Evolutionary conservation across 164 flowering plant genomes (phyloP).

Genomic region (Amborella trichopoda): DNA sequence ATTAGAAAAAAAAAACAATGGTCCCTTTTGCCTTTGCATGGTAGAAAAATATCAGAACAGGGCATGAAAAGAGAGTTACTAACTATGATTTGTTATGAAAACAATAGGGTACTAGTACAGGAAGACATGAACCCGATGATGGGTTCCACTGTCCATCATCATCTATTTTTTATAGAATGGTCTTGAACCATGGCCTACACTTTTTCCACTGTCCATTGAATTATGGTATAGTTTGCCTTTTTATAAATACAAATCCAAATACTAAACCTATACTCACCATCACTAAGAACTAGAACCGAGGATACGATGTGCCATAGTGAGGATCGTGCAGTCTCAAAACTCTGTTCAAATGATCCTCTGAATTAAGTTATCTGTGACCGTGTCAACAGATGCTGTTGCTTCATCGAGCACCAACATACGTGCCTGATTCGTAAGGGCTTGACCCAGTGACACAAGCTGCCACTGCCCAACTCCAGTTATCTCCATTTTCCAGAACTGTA

Average conservation of each 20-base stretch:
- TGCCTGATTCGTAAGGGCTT: not conserved
- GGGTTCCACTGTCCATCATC: too few relatives aligned
- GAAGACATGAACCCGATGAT: not conserved
- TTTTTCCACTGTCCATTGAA: not conserved
- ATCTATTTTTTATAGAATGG: not conserved
- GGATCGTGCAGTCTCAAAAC: not conserved
- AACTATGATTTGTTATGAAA: not conserved
- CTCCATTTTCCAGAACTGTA: slow-evolving; percentile 1
- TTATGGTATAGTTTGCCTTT: not conserved
- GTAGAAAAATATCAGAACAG: not conserved
- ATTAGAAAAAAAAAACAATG: not conserved
- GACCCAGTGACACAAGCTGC: slow-evolving; percentile 1
- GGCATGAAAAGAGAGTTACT: not conserved
- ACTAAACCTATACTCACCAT: not conserved
- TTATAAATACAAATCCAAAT: not conserved
- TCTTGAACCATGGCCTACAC: not conserved
- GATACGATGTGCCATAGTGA: slow-evolving; percentile 1
- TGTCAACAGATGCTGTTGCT: slow-evolving; percentile 1
- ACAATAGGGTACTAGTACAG: not conserved
- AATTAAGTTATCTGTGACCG: slow-evolving; percentile 1
- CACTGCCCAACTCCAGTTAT: not conserved
- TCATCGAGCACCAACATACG: not conserved
- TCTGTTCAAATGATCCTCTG: not conserved
- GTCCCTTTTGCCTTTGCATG: not conserved
- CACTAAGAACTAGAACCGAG: not conserved